Evolutionary conservation across 768 basidiomycete species (phyloP).

Genomic region (Crucibulum laeve): DNA sequence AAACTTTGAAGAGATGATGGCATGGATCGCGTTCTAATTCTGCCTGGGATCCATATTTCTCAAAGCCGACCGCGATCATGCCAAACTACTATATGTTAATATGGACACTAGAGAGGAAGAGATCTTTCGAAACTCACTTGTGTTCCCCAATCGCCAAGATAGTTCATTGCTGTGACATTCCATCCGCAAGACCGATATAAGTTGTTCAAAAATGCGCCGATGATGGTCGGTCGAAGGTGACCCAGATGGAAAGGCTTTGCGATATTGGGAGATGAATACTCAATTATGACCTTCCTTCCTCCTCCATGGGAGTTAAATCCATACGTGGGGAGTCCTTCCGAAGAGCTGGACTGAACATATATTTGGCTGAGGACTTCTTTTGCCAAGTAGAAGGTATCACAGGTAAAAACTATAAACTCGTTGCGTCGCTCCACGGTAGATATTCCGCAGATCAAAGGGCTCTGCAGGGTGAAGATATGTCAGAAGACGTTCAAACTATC

Average conservation of each 20-base stretch:
- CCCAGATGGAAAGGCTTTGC: slow-evolving; percentile 94
- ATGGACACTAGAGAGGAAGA: not conserved
- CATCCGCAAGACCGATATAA: slow-evolving; percentile 83
- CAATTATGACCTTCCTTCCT: slow-evolving; percentile 74
- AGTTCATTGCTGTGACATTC: slow-evolving; percentile 79
- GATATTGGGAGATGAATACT: slow-evolving; percentile 90
- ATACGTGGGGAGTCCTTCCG: slow-evolving; percentile 37
- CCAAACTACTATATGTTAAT: slow-evolving; percentile 1
- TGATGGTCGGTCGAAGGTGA: slow-evolving; percentile 86
- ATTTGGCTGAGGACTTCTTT: not conserved
- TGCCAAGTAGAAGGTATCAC: no score
- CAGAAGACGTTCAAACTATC: no score
- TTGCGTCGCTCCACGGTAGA: no score
- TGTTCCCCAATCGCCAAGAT: slow-evolving; percentile 92
- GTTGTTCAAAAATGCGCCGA: slow-evolving; percentile 82
- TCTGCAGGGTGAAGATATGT: no score
- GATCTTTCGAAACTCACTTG: slow-evolving; percentile 48
- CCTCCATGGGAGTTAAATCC: slow-evolving; percentile 65
- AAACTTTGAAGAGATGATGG: not conserved
- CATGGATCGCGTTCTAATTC: not conserved
- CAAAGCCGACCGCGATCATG: not conserved
- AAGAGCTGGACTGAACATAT: slow-evolving; percentile 10
- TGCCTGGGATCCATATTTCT: not conserved
- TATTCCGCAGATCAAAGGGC: no score
- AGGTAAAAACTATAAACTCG: no score